Evolutionary conservation across 768 basidiomycete genomes (phyloP).

Genomic region (Pleurotus cornucopiae): DNA sequence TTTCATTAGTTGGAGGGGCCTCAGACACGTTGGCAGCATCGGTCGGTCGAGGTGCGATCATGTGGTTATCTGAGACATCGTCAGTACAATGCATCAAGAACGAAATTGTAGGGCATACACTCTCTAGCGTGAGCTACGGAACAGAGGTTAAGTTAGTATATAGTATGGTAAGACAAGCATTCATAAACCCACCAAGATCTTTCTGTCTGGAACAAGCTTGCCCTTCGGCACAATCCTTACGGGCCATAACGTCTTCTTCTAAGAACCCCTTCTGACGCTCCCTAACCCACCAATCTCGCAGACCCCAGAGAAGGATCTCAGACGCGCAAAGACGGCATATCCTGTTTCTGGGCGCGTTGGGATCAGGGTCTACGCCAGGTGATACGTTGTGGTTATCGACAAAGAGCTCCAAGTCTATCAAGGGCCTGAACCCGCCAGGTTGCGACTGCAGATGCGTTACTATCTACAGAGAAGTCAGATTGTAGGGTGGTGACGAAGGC

Average conservation of each 20-base stretch:
- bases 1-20: neutral
- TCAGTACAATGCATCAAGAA: neutral
- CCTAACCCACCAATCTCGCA: slow-evolving; percentile 80
- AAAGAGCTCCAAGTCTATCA: slow-evolving; percentile 71
- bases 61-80: slow-evolving; percentile 34
- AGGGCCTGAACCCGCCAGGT: slow-evolving; percentile 57
- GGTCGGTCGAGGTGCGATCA: slow-evolving; percentile 22
- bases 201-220: slow-evolving; percentile 54
- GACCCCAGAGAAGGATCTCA: slow-evolving; percentile 70
- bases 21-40: slow-evolving; percentile 7
- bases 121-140: slow-evolving; percentile 65
- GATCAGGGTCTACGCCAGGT: slow-evolving; percentile 51
- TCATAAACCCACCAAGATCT: slow-evolving; percentile 52
- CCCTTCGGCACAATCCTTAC: slow-evolving; percentile 71
- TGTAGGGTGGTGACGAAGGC: neutral
- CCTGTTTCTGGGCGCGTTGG: slow-evolving; percentile 51
- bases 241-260: slow-evolving; percentile 47
- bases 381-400: slow-evolving; percentile 59
- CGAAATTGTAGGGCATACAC: slow-evolving; percentile 43
- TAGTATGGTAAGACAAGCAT: neutral
- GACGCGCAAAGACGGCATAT: slow-evolving; percentile 73
- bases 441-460: slow-evolving; percentile 54
- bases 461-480: slow-evolving; percentile 39
- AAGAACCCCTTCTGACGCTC: slow-evolving; percentile 70
- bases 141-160: neutral